Evolutionary conservation across 2,329 filamentous ascomycete species (phyloP).

Genomic region (Aurifilum marmelostoma): DNA sequence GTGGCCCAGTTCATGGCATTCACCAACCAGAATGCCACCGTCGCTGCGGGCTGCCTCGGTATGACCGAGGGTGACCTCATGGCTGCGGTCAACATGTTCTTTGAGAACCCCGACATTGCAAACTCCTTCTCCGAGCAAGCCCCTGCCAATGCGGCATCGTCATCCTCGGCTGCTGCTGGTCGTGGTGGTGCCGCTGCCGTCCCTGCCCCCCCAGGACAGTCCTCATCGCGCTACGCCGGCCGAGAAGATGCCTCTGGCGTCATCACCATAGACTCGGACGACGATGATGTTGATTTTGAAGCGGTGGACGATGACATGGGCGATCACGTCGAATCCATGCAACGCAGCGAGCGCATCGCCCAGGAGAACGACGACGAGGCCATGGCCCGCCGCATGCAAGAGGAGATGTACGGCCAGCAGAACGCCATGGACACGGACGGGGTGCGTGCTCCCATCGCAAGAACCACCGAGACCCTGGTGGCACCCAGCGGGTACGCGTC

Average conservation of each 20-base stretch:
- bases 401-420: constrained; percentile 77
- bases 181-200: constrained; percentile 34
- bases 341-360: constrained; percentile 48
- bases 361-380: constrained; percentile 87
- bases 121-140: constrained; percentile 42
- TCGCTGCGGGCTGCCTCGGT: constrained; percentile 81
- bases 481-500: constrained; percentile 63
- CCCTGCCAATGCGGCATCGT: constrained; percentile 35
- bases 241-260: constrained; percentile 61
- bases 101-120: constrained; percentile 79
- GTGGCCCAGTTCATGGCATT: constrained; percentile 80
- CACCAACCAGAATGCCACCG: constrained; percentile 72
- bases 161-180: constrained; percentile 32
- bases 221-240: constrained; percentile 39
- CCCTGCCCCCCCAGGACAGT: constrained; percentile 19
- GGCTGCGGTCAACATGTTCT: constrained; percentile 87
- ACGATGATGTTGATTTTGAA: constrained; percentile 60
- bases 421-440: constrained; percentile 49
- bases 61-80: constrained; percentile 83
- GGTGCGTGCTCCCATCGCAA: constrained; percentile 86
- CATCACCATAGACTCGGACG: constrained; percentile 78
- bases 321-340: constrained; percentile 29
- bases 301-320: constrained; percentile 46
- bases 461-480: constrained; percentile 89
- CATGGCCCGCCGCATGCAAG: constrained; percentile 87